Evolutionary conservation across 1,284 basidiomycete genomes (phyloP).

Genomic region (Moesziomyces parantarcticus): DNA sequence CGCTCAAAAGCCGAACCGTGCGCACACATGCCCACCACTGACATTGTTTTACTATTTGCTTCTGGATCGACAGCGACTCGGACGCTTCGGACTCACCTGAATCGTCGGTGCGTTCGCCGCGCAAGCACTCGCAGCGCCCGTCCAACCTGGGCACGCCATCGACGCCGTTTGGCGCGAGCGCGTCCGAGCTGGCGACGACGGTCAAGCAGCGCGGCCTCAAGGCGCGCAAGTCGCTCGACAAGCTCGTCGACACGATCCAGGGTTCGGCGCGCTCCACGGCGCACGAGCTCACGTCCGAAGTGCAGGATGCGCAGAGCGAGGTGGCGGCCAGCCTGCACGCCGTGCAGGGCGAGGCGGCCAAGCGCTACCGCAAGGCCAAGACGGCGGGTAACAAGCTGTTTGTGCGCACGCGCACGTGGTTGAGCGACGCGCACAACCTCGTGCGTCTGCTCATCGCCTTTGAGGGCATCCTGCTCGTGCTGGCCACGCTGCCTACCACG

Average conservation of each 20-base stretch:
- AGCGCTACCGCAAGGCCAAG: constrained; percentile 39
- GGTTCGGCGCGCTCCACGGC: constrained; percentile 48
- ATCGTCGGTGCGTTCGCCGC: constrained; percentile 47
- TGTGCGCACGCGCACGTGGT: constrained; percentile 38
- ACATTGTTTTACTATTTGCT: background rate
- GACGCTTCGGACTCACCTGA: constrained; percentile 56
- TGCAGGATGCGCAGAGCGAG: constrained; percentile 48
- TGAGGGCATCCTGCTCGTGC: constrained; percentile 52
- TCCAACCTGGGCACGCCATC: constrained; percentile 42
- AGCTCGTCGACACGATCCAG: constrained; percentile 46
- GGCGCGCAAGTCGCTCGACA: constrained; percentile 53
- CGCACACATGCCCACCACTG: background rate
- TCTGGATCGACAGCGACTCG: constrained; percentile 36
- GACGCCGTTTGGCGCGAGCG: constrained; percentile 29
- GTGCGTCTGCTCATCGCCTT: constrained; percentile 48
- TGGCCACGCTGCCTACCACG: constrained; percentile 51
- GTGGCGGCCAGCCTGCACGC: constrained; percentile 41
- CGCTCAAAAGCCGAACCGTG: background rate
- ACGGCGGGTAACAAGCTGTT: constrained; percentile 38
- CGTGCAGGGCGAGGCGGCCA: constrained; percentile 38
- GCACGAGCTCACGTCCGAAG: constrained; percentile 39
- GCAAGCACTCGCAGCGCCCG: constrained; percentile 55
- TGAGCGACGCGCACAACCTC: constrained; percentile 55
- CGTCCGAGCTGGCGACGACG: constrained; percentile 23
- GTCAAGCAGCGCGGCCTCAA: constrained; percentile 46